Evolutionary conservation across 345 rosid species (phyloP), one percentile per base, ranked within the genome.

Genomic region (Hirschfeldia incana): DNA sequence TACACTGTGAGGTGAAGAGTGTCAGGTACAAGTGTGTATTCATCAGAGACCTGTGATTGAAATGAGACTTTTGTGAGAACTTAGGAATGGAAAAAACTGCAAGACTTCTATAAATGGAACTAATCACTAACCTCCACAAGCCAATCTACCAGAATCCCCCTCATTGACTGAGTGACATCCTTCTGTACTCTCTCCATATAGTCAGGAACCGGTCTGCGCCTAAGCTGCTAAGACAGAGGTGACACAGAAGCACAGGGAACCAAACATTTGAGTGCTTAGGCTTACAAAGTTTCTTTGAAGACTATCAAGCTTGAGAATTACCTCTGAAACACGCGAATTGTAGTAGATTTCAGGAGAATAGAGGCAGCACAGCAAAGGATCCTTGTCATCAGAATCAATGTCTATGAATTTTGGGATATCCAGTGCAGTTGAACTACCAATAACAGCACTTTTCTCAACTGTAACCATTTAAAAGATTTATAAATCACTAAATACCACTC

Each of bases 101-200:
- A 63, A 51, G 51, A 53, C 13, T 80, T 63, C 62, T 6, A 37
- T 30, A 37, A 55, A 61, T 21, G 29, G 27, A 64, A 65, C 55
- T 64, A 65, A 17, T 17, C n/a, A 17, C 85, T 74, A 70, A 93
- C 99, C 97, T 95, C 99, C 46, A 93, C 97, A 83, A 95, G 99
- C 99, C 99, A 95, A 82, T 95, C 97, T 75, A 95, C 79, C 77
- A 95, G 74, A 83, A 95, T 91, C 51, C 92, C 98, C 13, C 99
- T 83, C 99, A 95, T 95, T 76, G 85, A 84, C 78, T 86, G 87
- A 68, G 94, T 90, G 65, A 93, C 87, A 75, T 95, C 98, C 42
- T 65, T 86, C 82, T 94, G 98, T 34, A 85, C 62, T 36, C 76
- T 86, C 82, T 92, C 97, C 95, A 94, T 91, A 81, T 75, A 92